Evolutionary conservation across 768 basidiomycete species (phyloP).

Genomic region (Cystofilobasidium ferigula): DNA sequence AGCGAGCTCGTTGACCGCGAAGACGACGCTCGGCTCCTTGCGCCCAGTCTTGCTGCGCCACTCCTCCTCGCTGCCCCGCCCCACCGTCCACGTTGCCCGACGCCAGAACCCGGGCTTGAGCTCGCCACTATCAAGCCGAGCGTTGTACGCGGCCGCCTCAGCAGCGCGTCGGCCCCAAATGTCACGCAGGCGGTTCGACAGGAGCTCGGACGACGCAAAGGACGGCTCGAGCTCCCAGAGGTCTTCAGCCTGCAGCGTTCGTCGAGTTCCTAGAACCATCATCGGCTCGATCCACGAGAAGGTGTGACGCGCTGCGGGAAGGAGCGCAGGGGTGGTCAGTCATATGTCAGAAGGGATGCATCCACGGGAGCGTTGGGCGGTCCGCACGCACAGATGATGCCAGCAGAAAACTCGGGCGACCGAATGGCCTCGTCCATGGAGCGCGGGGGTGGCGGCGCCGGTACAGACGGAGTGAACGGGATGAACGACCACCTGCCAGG

Average conservation of each 20-base stretch:
- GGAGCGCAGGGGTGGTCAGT: neutral
- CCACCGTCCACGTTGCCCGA: constrained; percentile 52
- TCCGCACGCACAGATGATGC: constrained; percentile 5
- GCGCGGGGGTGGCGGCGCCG: constrained; percentile 6
- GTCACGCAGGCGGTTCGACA: constrained; percentile 1
- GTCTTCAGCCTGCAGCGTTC: constrained; percentile 63
- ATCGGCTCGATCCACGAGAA: constrained; percentile 19
- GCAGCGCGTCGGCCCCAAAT: constrained; percentile 44
- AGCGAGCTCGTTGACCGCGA: constrained; percentile 33
- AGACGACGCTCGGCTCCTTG: constrained; percentile 34
- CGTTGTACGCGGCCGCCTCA: constrained; percentile 61
- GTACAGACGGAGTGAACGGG: constrained; percentile 1
- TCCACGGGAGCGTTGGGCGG: neutral
- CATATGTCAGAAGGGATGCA: neutral
- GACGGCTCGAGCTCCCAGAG: constrained; percentile 51
- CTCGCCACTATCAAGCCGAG: constrained; percentile 54
- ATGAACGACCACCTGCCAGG: constrained; percentile 9
- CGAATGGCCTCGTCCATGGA: constrained; percentile 5
- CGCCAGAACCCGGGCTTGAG: constrained; percentile 46
- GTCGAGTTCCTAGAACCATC: constrained; percentile 48
- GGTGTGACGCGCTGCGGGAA: constrained; percentile 6
- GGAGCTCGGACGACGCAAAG: neutral
- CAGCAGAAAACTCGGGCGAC: constrained; percentile 7
- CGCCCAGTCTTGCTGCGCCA: constrained; percentile 34
- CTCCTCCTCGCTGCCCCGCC: constrained; percentile 30